Evolutionary conservation across 495 filamentous ascomycete species (phyloP).

Genomic region (Pseudevernia furfuracea): DNA sequence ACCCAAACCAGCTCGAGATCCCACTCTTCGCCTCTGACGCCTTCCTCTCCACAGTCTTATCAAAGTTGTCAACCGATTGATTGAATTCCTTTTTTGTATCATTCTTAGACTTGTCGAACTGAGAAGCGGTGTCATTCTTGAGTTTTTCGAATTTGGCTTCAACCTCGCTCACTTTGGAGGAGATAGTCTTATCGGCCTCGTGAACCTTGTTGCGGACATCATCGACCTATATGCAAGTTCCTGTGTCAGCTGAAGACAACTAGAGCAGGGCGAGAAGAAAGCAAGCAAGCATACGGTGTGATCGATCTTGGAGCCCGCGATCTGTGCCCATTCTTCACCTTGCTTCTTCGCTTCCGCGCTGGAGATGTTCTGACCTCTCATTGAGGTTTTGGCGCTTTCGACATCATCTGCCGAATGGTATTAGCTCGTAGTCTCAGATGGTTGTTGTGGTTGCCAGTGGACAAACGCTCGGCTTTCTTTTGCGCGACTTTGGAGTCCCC

Average conservation of each 20-base stretch:
- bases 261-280: conserved; percentile 8
- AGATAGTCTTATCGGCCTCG: conserved; percentile 22
- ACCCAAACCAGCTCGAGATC: conserved; percentile 72
- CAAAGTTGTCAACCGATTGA: conserved; percentile 43
- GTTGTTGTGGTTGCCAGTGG: background rate
- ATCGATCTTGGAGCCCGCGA: conserved; percentile 49
- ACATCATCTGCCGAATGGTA: conserved; percentile 23
- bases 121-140: conserved; percentile 43
- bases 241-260: background rate
- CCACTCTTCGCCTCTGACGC: conserved; percentile 71
- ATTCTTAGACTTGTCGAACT: conserved; percentile 54
- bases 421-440: conserved; percentile 1
- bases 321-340: conserved; percentile 42
- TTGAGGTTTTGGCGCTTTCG: conserved; percentile 52
- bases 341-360: conserved; percentile 45
- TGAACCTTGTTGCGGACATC: conserved; percentile 44
- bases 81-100: conserved; percentile 31
- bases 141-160: conserved; percentile 20
- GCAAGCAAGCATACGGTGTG: conserved; percentile 40
- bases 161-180: conserved; percentile 20
- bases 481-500: conserved; percentile 73
- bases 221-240: conserved; percentile 43
- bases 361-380: conserved; percentile 54
- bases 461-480: conserved; percentile 73
- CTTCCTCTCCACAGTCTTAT: conserved; percentile 68